These are phyloP conservation scores for Aureobasidium uvarum DNA, from an alignment of 2,329 filamentous ascomycete genomes.

Conservation along the genomic window DNA sequence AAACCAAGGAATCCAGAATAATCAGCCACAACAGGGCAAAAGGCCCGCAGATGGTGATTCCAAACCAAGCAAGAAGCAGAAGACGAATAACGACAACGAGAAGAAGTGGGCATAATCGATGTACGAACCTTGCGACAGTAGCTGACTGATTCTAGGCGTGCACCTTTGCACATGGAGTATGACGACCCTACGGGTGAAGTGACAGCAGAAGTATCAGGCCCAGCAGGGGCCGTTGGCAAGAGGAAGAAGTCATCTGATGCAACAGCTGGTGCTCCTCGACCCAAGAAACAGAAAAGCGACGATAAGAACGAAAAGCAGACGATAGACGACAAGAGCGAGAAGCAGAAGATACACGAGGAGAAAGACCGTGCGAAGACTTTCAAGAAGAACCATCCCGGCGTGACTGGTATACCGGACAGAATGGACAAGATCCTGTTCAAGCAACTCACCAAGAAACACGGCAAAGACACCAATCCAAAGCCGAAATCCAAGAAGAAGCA, in stretches of 20 bases:
- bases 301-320: background rate
- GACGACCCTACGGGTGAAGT: background rate
- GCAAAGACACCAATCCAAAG: slow-evolving; percentile 3
- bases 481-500: slow-evolving; percentile 3
- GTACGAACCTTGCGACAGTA: background rate
- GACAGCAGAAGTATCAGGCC: slow-evolving; percentile 9
- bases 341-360: slow-evolving; percentile 16
- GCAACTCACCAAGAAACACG: slow-evolving; percentile 12
- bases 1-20: slow-evolving; percentile 16
- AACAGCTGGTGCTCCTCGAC: background rate
- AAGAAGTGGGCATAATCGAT: background rate
- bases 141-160: slow-evolving; percentile 4
- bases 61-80: slow-evolving; percentile 22
- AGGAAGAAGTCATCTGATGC: slow-evolving; percentile 20
- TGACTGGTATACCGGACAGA: slow-evolving; percentile 8
- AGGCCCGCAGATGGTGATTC: slow-evolving; percentile 14
- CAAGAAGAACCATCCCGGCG: slow-evolving; percentile 20
- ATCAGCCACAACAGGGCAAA: slow-evolving; percentile 21
- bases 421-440: slow-evolving; percentile 20
- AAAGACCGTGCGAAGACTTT: slow-evolving; percentile 14
- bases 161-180: slow-evolving; percentile 16
- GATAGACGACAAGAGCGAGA: background rate
- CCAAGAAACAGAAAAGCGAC: background rate
- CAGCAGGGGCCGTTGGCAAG: slow-evolving; percentile 8
- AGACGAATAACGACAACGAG: slow-evolving; percentile 6